A percentile compares a stretch with the other conserved stretches of the same genome.
Evolutionary conservation across 331 rosid genomes (phyloP).

Genomic region (Malus hybrid): DNA sequence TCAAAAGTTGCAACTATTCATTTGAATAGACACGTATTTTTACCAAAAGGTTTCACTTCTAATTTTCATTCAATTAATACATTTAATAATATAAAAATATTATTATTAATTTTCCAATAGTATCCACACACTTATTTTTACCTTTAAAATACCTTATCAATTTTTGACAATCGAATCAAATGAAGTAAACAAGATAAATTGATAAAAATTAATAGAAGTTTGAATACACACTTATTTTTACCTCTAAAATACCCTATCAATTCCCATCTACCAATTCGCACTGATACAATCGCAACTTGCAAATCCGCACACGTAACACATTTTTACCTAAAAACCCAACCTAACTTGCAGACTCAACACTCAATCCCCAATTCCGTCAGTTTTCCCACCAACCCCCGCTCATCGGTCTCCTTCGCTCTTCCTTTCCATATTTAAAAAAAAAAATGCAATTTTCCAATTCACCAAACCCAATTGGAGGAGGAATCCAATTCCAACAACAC

Average conservation of each 20-base stretch:
- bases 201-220: too few species aligned
- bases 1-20: too few species aligned
- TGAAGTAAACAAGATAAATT: too few species aligned
- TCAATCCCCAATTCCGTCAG: neutral
- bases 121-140: too few species aligned
- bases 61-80: too few species aligned
- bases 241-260: too few species aligned
- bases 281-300: neutral
- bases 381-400: constrained; percentile 14
- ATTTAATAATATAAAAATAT: too few species aligned
- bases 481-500: neutral
- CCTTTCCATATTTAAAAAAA: neutral
- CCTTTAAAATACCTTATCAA: accelerated
- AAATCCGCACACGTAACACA: neutral
- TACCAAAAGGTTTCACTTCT: too few species aligned
- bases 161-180: too few species aligned
- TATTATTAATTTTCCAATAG: too few species aligned
- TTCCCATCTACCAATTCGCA: neutral
- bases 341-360: neutral
- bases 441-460: neutral
- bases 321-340: neutral
- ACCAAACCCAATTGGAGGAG: neutral
- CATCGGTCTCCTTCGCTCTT: neutral
- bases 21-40: too few species aligned
- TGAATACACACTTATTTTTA: too few species aligned